Base-by-base conservation (phyloP, 2,329 filamentous ascomycete species). In the Trichocomaceae sp. region DNA sequence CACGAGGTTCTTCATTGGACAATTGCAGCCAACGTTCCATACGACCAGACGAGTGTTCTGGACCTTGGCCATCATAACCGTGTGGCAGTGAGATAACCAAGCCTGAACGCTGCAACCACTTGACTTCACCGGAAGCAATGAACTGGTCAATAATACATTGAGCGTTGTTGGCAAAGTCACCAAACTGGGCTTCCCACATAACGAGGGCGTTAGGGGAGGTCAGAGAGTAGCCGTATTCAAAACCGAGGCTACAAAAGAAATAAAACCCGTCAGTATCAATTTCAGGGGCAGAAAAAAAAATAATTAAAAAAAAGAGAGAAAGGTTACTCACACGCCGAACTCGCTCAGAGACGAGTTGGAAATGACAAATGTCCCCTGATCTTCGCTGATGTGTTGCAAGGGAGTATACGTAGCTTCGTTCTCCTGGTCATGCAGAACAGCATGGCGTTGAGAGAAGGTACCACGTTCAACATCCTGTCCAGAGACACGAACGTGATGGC, bases 81-180 rank as follows among this genome's bases (percentile, higher is more conserved):
- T 99, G 93, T 53, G 93, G 93, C 55, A 99, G 82, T 59, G 90
- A 96, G 82, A 97, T 87, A 64, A 99, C 90, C 50, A 99, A 84
- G 67, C 93, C 93, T 53, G 91, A 96, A 74, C 93, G 87, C 79
- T 99, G 93, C 76, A 97, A 87, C 93, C 93, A 99, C 79, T 99
- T 99, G 61, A 88, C 86, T 77, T 99, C 93, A 69, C 93, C 93
- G 59, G 93, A 96, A 50, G 93, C 92, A 65, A 99, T 86, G 77
- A 99, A 99, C 76, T 99, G 93, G 73, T 99, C 93, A 68, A 99
- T 95, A 74, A 99, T 95, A 72, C 90, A 95, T 77, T 99, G 93
- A 44, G 93, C 92, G 69, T 96, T 99, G 82, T 99, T 99, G 80
- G 93, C 93, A 67, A 99, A 99, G 75, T 99, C 93, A 80, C 93